phyloP scores from a whole-genome alignment of 2,329 filamentous ascomycete species.

The Scopulariopsis brevicaulis region DNA sequence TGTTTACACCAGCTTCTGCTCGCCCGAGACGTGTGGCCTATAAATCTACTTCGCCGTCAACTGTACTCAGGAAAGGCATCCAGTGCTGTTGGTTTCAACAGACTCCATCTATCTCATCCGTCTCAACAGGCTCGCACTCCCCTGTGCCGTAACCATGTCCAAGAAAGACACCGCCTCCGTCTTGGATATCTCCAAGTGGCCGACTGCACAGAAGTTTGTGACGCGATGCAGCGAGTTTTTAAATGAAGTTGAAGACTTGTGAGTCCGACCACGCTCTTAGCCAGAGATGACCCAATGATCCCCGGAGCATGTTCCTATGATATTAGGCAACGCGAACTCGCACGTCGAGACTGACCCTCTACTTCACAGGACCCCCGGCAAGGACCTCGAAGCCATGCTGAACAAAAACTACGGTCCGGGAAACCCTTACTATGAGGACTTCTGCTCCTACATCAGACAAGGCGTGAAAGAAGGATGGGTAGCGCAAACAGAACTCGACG shows the following conservation, averaged over 20 bases:
- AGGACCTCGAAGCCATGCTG: conserved; percentile 27
- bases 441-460: conserved; percentile 23
- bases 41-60: background rate
- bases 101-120: background rate
- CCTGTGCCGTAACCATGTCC: background rate
- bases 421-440: conserved; percentile 27
- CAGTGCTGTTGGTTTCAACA: too few species aligned
- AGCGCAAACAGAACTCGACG: conserved; percentile 27
- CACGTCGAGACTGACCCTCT: background rate
- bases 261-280: conserved; percentile 6
- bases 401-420: conserved; percentile 31
- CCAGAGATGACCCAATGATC: background rate
- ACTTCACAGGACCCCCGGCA: conserved; percentile 27
- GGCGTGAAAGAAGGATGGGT: conserved; percentile 33
- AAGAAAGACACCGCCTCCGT: conserved; percentile 7
- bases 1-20: background rate
- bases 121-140: too few species aligned
- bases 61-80: too few species aligned
- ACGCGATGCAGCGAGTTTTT: conserved; percentile 17
- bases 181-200: conserved; percentile 14
- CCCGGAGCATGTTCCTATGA: too few species aligned
- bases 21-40: background rate
- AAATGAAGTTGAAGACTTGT: conserved; percentile 18
- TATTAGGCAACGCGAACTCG: background rate
- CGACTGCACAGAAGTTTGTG: conserved; percentile 16